phyloP scores from a whole-genome alignment of 305 asterid genomes.

The Solanum aculeatissimum region DNA sequence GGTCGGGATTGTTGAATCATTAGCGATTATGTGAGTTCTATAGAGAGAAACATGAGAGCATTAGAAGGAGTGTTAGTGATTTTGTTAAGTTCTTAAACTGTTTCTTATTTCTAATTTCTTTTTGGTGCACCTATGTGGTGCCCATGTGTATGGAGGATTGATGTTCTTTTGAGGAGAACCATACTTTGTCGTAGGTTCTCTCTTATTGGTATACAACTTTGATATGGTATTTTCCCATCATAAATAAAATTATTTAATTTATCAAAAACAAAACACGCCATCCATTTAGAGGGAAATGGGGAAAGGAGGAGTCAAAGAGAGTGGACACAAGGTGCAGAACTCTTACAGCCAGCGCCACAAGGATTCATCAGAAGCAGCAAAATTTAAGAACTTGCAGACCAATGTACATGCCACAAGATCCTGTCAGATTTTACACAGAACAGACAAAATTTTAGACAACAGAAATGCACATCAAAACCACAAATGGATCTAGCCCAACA shows the following conservation, averaged over 20 bases:
- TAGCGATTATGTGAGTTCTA: neutral
- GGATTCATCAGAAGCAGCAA: slow-evolving; percentile 83
- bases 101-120: neutral
- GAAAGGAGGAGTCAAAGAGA: neutral
- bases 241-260: neutral
- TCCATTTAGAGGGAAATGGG: neutral
- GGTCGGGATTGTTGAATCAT: neutral
- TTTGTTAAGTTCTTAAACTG: neutral
- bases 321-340: neutral
- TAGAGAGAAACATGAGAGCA: neutral
- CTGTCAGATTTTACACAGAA: slow-evolving; percentile 28
- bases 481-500: neutral
- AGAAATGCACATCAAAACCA: neutral
- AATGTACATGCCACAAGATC: slow-evolving; percentile 82
- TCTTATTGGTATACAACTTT: neutral
- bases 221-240: neutral
- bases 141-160: neutral
- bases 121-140: neutral
- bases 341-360: slow-evolving; percentile 96
- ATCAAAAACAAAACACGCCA: neutral
- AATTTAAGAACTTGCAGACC: slow-evolving; percentile 69
- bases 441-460: neutral
- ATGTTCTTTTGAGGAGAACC: neutral
- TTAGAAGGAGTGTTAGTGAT: neutral
- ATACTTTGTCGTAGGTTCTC: neutral